A percentile compares a stretch with the other conserved stretches of the same genome.
phyloP scores from a whole-genome alignment of 1,284 basidiomycete genomes.

The Apiotrichum akiyoshidainum region DNA sequence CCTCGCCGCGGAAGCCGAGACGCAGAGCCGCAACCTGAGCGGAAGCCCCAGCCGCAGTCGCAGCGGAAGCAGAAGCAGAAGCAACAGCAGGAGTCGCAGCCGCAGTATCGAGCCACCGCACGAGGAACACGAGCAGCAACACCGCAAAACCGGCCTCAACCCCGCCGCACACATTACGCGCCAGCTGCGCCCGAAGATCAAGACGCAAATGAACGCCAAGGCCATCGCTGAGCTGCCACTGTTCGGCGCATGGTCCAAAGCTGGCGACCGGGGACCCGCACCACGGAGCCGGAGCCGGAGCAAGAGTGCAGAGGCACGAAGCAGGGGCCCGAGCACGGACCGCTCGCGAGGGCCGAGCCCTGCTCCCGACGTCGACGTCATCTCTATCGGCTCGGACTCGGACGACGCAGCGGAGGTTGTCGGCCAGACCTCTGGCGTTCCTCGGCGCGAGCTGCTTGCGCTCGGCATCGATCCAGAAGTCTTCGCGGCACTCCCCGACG shows the following conservation, averaged over 20 bases:
- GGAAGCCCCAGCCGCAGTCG: background rate
- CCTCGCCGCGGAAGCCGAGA: no score
- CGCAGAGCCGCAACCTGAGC: background rate
- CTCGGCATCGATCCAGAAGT: conserved; percentile 68
- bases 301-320: background rate
- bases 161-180: conserved; percentile 43
- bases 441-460: conserved; percentile 57
- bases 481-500: conserved; percentile 66
- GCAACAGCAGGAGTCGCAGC: no score
- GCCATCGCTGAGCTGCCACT: conserved; percentile 36
- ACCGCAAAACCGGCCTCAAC: conserved; percentile 12
- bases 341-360: no score
- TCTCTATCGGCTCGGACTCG: background rate
- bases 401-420: conserved; percentile 7
- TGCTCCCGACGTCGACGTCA: background rate
- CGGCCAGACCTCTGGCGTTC: conserved; percentile 24
- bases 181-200: conserved; percentile 44
- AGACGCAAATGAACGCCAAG: conserved; percentile 37
- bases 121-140: background rate
- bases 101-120: no score
- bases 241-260: conserved; percentile 35
- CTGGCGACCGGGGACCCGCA: background rate
- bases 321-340: no score
- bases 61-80: background rate
- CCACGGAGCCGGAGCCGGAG: background rate